Base-by-base conservation (phyloP, 306 rosid genomes). In the Dryas drummondii region DNA sequence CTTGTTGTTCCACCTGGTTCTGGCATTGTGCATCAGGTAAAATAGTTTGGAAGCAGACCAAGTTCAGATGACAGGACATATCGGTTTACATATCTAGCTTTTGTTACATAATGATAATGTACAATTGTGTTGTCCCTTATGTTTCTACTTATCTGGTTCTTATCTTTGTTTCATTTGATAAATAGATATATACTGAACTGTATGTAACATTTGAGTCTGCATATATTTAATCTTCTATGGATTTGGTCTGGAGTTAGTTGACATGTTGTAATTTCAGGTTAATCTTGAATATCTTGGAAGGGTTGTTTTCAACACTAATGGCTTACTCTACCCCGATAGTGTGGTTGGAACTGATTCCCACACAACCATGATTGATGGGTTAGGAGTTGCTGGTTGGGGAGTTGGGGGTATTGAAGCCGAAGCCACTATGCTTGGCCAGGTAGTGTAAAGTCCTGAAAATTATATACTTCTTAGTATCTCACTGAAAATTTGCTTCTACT, bases 401-500 rank as follows among this genome's bases (percentile, higher is more conserved):
- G 97, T 94, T 77, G 97, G 98, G 59, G 97, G 98, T 79, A 94
- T 94, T 73, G 98, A 94, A 85, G 98, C 96, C 5, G 98, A 94
- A 84, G 92, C 97, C 55, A 82, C 96, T 74, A 91, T 93, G 98
- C 98, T 93, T 79, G 97, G 98, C 55, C 92, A 93, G 97, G 98
- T 93, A 84, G 70, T 83, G 55, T 70, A 53, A 58, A 46, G 56
- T 66, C 68, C 62, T 63, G 61, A 48, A 69, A 57, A 80, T 62
- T 59, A 17, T 44, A 26, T 37, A 15, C 37, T 32, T 22, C 22
- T 22, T 22, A 22, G 22, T 32, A 13, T 67, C 61, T 37, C 65
- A 71, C 79, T 80, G 63, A 52, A 45, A 63, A 40, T 50, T 46
- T 71, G 15, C 50, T 5, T 14, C 40, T 60, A 65, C 72, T 82